Conservation (phyloP, 1,284 basidiomycete genomes). For the Omphalotus olearius region DNA sequence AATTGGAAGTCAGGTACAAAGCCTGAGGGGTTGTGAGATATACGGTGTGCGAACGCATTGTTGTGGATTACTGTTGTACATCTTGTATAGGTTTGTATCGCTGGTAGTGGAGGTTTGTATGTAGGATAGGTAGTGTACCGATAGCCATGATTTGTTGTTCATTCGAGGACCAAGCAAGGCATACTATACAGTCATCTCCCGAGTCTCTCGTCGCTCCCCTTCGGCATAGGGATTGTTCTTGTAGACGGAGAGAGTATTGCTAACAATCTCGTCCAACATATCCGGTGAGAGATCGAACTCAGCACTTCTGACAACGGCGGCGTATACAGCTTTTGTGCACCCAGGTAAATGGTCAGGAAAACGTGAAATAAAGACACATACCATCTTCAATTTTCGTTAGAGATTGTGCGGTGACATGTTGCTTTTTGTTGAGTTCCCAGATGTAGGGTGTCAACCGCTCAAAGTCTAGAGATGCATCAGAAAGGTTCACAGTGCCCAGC, state of each 20-base stretch:
- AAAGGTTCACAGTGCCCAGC: background rate
- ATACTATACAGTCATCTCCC: constrained; percentile 9
- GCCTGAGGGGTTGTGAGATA: background rate
- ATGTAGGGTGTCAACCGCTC: constrained; percentile 69
- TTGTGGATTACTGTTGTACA: background rate
- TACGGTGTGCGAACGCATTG: background rate
- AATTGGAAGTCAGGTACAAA: background rate
- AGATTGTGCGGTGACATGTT: constrained; percentile 79
- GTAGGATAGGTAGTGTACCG: background rate
- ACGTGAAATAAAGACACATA: constrained; percentile 31
- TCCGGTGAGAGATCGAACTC: constrained; percentile 68
- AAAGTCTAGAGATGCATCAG: constrained; percentile 49
- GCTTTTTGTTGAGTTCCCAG: constrained; percentile 82
- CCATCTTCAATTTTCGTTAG: constrained; percentile 94
- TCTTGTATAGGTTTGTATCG: background rate
- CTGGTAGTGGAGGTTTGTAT: background rate
- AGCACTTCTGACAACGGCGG: constrained; percentile 62
- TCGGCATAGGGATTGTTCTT: constrained; percentile 6
- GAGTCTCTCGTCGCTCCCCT: constrained; percentile 12
- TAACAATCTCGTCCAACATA: constrained; percentile 63
- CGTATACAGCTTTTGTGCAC: constrained; percentile 53
- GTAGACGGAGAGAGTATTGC: constrained; percentile 37
- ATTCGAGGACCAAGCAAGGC: background rate
- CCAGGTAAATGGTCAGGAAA: background rate
- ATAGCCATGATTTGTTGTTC: background rate